Percentiles rank a stretch among this genome's conserved stretches.
These are phyloP conservation scores for Epichloe glyceriae DNA, from an alignment of 2,329 filamentous ascomycete species.

Conservation along the genomic window DNA sequence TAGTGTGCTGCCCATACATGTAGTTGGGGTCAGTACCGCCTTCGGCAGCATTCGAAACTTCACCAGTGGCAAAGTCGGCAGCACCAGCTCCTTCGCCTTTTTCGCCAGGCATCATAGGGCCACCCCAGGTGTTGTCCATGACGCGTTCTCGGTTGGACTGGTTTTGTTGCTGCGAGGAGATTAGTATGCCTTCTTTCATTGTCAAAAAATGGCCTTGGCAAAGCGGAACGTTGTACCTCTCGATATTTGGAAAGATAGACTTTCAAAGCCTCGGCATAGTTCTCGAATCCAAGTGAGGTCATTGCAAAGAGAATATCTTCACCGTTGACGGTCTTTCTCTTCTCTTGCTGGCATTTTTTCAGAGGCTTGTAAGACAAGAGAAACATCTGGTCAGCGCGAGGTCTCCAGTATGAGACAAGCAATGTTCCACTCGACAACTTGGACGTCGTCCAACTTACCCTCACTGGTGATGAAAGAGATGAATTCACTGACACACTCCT, in stretches of 20 bases:
- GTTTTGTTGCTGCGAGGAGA: conserved; percentile 24
- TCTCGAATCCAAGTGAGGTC: conserved; percentile 97
- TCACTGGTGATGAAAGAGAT: conserved; percentile 99
- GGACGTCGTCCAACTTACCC: conserved; percentile 44
- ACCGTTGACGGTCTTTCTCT: conserved; percentile 97
- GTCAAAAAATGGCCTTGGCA: not conserved
- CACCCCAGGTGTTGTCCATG: conserved; percentile 22
- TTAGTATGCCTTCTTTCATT: not conserved
- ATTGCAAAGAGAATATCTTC: conserved; percentile 98
- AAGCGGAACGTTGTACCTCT: conserved; percentile 54
- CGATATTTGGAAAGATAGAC: conserved; percentile 96
- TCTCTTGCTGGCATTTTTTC: conserved; percentile 99
- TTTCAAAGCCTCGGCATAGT: conserved; percentile 95
- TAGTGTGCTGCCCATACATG: conserved; percentile 39
- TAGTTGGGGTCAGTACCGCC: conserved; percentile 30
- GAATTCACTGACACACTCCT: conserved; percentile 99
- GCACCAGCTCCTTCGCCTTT: conserved; percentile 18
- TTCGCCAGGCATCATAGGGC: conserved; percentile 19
- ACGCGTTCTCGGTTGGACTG: conserved; percentile 27
- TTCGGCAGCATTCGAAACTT: conserved; percentile 28
- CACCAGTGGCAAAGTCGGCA: conserved; percentile 30
- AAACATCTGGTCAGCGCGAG: not conserved
- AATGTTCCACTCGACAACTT: not conserved
- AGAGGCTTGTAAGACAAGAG: conserved; percentile 49
- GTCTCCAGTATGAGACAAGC: not conserved